Base-by-base conservation (phyloP, 208 protist genomes). In the Trypanosoma rangeli region DNA sequence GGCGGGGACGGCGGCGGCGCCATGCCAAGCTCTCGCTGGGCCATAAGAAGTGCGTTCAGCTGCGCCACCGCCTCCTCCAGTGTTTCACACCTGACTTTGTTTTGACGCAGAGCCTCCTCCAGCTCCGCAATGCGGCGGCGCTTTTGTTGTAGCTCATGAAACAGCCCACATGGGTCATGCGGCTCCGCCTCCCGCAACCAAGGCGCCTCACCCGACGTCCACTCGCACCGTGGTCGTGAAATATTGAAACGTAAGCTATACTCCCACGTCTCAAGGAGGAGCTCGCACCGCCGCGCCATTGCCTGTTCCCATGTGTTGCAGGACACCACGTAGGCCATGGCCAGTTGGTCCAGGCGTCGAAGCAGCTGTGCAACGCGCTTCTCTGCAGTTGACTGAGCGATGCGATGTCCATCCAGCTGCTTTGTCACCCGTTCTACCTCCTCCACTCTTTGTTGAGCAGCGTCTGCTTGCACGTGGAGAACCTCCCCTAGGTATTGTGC, bases 81-180 rank as follows among this genome's bases (percentile, higher is more conserved):
- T 15, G 58, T 59, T n/a, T 26, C 28, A 59, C 56, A 57, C 7
- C 49, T 29, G 5, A 63, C 20, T 50, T 76, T 70, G 44, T 75
- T 74, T 66, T 85, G 77, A 4, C 70, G 78, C 31, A 85, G 50
- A 0, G 72, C 63, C 39, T 81, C 80, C 53, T 81, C 70, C 35
- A 85, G 53, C 39, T 72, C 70, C 24, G 68, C 69, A 39, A 82
- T 76, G 50, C 67, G 70, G 1, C 79, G 64, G 10, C 60, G 49
- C 64, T 83, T 83, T 54, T 72, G 59, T 52, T 75, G 68, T 48
- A 83, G 70, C 56, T 87, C 76, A 52, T 83, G 67, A 5, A 44
- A 54, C 31, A 84, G 49, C 24, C 68, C 78, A 52, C 77, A 69
- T 22, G 82, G 77, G 33, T 81, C 68, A 42, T 83, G 52, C 10